Base-by-base conservation (phyloP, 2,329 filamentous ascomycete genomes). In the Colletotrichum spaethianum region DNA sequence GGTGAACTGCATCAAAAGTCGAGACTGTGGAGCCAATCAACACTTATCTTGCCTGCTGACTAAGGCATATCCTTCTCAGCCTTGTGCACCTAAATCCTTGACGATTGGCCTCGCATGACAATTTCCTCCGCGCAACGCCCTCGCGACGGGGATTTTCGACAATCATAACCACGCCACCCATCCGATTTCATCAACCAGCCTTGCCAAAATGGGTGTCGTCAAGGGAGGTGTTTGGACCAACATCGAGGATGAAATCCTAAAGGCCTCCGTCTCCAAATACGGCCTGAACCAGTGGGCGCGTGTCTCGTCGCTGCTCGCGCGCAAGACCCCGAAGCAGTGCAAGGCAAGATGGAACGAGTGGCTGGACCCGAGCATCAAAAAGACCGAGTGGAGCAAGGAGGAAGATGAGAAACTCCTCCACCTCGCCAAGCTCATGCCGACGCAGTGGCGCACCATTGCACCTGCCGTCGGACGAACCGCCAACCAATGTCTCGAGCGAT, bases 311-410 rank as follows among this genome's bases (percentile, higher is more conserved):
- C 90, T 99, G 75, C 92, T 99, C 76, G 96, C 96, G 81, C 94
- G 97, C 79, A 99, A 99, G 84, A 98, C 96, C 40, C 92, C 96
- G 63, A 99, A 99, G 86, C 96, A 99, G 86, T 99, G 96, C 91
- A 99, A 99, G 86, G 96, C 96, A 73, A 90, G 96, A 85, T 99
- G 96, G 96, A 92, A 93, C 81, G 96, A 99, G 89, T 99, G 96
- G 96, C 90, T 99, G 76, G 96, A 99, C 80, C 96, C 96, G 26
- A 94, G 94, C 80, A 98, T 99, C 86, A 94, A 96, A 80, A 99
- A 99, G 87, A 96, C 97, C 77, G 96, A 99, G 85, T 99, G 96
- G 96, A 98, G 94, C 81, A 94, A 96, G 80, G 96, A 99, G 83
- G 96, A 99, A 82, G 96, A 99, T 82, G 96, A 99, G 87, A 98